These are phyloP conservation scores for Aspergillus phoenicis DNA, from an alignment of 2,329 filamentous ascomycete species.

Conservation along the genomic window DNA sequence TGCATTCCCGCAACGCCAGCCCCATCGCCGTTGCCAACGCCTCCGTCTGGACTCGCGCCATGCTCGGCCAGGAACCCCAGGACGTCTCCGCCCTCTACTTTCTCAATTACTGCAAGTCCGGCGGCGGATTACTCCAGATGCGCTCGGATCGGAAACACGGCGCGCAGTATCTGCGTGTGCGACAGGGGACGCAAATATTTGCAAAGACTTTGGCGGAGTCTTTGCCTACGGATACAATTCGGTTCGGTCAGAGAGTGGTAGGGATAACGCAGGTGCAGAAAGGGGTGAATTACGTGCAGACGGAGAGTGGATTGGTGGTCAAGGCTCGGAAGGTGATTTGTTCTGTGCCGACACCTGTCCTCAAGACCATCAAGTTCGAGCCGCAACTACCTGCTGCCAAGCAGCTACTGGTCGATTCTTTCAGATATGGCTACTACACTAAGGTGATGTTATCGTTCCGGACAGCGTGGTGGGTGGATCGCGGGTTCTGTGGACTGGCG, in stretches of 20 bases:
- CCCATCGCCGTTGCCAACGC: conserved; percentile 37
- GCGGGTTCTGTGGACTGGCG: conserved; percentile 50
- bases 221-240: conserved; percentile 29
- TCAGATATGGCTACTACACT: conserved; percentile 52
- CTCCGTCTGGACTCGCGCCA: conserved; percentile 52
- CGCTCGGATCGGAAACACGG: conserved; percentile 56
- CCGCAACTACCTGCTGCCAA: conserved; percentile 51
- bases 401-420: conserved; percentile 37
- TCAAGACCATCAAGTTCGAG: conserved; percentile 50
- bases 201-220: conserved; percentile 39
- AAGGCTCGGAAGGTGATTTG: conserved; percentile 51
- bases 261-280: conserved; percentile 9
- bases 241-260: conserved; percentile 13
- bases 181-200: conserved; percentile 52
- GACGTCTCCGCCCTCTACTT: conserved; percentile 58
- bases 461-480: conserved; percentile 50
- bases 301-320: conserved; percentile 24
- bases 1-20: conserved; percentile 36
- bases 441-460: conserved; percentile 54
- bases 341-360: conserved; percentile 52
- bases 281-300: not conserved
- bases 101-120: conserved; percentile 58
- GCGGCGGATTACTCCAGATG: conserved; percentile 56
- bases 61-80: conserved; percentile 54
- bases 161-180: conserved; percentile 56